These are phyloP conservation scores for Penicillium crustosum DNA, from an alignment of 2,329 filamentous ascomycete species.

Conservation along the genomic window DNA sequence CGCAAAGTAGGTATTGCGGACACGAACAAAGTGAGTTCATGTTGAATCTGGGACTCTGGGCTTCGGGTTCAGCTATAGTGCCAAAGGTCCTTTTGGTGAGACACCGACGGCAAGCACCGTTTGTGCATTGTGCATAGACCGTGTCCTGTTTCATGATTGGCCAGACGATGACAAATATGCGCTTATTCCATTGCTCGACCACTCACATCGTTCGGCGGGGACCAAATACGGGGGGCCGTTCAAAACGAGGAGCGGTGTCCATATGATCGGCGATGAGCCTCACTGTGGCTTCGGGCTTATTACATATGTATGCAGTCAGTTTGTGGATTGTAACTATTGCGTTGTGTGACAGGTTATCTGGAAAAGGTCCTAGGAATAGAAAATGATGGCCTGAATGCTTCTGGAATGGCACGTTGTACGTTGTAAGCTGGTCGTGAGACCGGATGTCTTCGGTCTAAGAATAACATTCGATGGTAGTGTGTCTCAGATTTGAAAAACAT, in stretches of 20 bases:
- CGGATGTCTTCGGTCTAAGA: not conserved
- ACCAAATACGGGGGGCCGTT: slow-evolving; percentile 1
- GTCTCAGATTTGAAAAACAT: not conserved
- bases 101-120: slow-evolving; percentile 26
- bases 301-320: not conserved
- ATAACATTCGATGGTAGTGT: not conserved
- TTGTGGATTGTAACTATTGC: not conserved
- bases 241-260: slow-evolving; percentile 25
- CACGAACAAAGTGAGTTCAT: not conserved
- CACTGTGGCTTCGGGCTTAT: not conserved
- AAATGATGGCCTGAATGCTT: not conserved
- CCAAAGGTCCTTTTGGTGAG: slow-evolving; percentile 1
- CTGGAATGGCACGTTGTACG: not conserved
- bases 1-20: not conserved
- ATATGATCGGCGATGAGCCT: slow-evolving; percentile 3
- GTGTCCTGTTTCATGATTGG: slow-evolving; percentile 10
- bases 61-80: slow-evolving; percentile 13
- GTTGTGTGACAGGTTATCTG: not conserved
- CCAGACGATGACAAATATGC: not conserved
- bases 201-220: slow-evolving; percentile 8
- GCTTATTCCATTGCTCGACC: slow-evolving; percentile 13
- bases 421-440: slow-evolving; percentile 1
- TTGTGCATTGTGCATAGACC: slow-evolving; percentile 7
- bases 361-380: not conserved
- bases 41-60: not conserved